These are phyloP conservation scores for Oleoguttula mirabilis DNA, from an alignment of 495 filamentous ascomycete genomes.

Conservation along the genomic window DNA sequence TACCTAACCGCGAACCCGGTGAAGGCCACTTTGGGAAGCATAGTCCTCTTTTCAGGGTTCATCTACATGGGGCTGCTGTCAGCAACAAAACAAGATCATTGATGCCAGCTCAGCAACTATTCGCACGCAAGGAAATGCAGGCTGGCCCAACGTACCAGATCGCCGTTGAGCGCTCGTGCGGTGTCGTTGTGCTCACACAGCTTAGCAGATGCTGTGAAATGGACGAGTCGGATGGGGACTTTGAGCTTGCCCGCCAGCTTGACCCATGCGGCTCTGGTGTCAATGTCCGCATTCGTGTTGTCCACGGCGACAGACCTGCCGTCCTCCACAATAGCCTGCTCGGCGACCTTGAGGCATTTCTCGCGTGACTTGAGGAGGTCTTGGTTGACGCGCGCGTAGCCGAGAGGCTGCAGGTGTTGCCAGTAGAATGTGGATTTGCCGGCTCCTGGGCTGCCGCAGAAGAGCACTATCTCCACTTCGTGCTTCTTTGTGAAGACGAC, in stretches of 20 bases:
- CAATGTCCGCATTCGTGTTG: slow-evolving; percentile 79
- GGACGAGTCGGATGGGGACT: slow-evolving; percentile 72
- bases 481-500: slow-evolving; percentile 49
- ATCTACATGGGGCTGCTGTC: slow-evolving; percentile 37
- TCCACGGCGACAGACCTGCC: slow-evolving; percentile 66
- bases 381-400: slow-evolving; percentile 81
- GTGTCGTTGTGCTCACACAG: slow-evolving; percentile 85
- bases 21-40: slow-evolving; percentile 72
- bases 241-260: slow-evolving; percentile 55
- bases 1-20: slow-evolving; percentile 56
- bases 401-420: slow-evolving; percentile 62
- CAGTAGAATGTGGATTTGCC: slow-evolving; percentile 90
- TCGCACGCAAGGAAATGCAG: too few species aligned
- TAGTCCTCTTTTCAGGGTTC: slow-evolving; percentile 68
- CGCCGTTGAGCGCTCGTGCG: slow-evolving; percentile 60
- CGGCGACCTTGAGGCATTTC: slow-evolving; percentile 72
- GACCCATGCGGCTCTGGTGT: slow-evolving; percentile 64
- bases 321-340: slow-evolving; percentile 46
- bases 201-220: slow-evolving; percentile 59
- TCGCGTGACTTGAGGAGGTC: slow-evolving; percentile 75
- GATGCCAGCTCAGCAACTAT: not conserved
- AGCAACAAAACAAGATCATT: not conserved
- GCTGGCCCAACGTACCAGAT: slow-evolving; percentile 35
- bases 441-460: slow-evolving; percentile 76
- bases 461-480: slow-evolving; percentile 62